Base-by-base conservation (phyloP, 2,329 filamentous ascomycete species). In the Colletotrichum liriopes region DNA sequence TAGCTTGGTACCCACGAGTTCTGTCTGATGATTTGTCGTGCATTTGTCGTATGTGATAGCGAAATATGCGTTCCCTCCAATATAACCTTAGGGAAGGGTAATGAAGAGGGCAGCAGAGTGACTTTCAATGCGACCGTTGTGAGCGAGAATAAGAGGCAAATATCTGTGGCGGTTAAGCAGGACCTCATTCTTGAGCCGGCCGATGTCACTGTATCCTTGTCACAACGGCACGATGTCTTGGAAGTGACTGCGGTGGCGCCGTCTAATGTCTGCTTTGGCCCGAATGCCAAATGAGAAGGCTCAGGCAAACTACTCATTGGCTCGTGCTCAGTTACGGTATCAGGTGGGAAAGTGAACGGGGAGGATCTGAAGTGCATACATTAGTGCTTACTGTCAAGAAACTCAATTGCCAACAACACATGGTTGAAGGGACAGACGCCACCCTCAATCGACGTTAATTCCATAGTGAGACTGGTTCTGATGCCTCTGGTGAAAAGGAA, bases 331-430 rank as follows among this genome's bases (percentile, higher is more conserved):
- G 49, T 61, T 20, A 49, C 29, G 20, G 32, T 37, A 23, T 35
- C 41, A 47, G 39, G 23, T 32, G 32, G 7, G 11, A 35, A 35
- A 11, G 32, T 6, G 7, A 12, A 8, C 5, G 12, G 32, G 5
- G 12, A 26, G 5, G 5, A 32, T 29, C 12, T 7, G 20, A 8
- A 18, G 35, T 54, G 45, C 45, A 37, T 59, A 70, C 61, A 69
- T 65, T 65, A 65, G 61, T 37, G 61, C 67, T 70, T 43, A 70
- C 67, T 7, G 11, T 29, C 61, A 54, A 11, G 45, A 54, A 65
- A 65, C 43, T 54, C 67, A 64, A 65, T 58, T 56, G 14, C 16
- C 37, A 47, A 18, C 29, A 9, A 16, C 32, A 23, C 9, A 5
- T 41, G 9, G 23, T 23, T 12, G 23, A 41, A 9, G 3, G 9